Conservation (phyloP, 1,139 yeast genomes). For the Blastobotrys buckinghamii region DNA sequence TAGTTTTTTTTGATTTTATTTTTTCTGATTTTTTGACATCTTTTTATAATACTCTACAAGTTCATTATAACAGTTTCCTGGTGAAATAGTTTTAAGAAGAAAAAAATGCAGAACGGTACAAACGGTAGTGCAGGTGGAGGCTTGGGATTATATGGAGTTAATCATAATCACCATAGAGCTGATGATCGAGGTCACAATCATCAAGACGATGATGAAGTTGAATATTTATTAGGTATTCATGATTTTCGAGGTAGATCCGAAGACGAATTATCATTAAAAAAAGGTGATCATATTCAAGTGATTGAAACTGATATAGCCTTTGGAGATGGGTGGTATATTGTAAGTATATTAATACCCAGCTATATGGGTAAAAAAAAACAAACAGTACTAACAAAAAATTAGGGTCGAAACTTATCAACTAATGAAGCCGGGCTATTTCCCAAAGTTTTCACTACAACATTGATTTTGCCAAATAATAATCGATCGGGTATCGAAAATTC, state of each 20-base stretch:
- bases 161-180: not conserved
- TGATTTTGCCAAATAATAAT: conserved; percentile 17
- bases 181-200: not conserved
- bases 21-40: no score
- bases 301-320: conserved; percentile 89
- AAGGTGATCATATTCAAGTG: conserved; percentile 85
- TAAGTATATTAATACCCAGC: conserved; percentile 17
- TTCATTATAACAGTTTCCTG: no score
- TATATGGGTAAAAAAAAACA: not conserved
- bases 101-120: not conserved
- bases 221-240: conserved; percentile 56
- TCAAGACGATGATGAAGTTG: conserved; percentile 16
- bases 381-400: not conserved
- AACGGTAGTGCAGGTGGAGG: not conserved
- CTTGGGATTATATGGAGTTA: conserved; percentile 2
- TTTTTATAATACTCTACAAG: no score
- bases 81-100: no score
- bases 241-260: conserved; percentile 82
- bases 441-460: conserved; percentile 55
- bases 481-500: conserved; percentile 7
- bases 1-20: no score
- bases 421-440: conserved; percentile 84
- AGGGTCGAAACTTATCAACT: conserved; percentile 70
- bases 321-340: conserved; percentile 94
- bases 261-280: conserved; percentile 73